These are phyloP conservation scores for Pichia pseudocactophila DNA, from an alignment of 805 yeast species.

Conservation along the genomic window DNA sequence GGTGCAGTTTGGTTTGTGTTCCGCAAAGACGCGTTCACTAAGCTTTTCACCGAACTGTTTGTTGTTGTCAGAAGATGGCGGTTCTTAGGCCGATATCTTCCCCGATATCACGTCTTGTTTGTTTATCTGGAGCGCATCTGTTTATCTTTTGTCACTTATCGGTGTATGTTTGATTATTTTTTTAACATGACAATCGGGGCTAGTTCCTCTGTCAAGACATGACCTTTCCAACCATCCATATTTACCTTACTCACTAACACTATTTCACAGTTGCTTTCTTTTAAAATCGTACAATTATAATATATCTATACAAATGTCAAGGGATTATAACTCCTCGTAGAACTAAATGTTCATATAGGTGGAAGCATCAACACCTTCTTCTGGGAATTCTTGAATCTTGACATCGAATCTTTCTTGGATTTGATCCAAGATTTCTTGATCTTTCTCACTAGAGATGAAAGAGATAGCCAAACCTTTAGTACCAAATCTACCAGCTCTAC, in stretches of 20 bases:
- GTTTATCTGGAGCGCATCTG: too few relatives aligned
- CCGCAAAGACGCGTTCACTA: too few relatives aligned
- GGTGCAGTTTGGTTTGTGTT: too few relatives aligned
- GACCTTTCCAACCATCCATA: too few relatives aligned
- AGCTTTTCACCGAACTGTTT: too few relatives aligned
- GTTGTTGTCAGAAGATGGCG: too few relatives aligned
- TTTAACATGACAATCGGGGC: neutral
- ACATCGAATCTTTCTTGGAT: slow-evolving; percentile 98
- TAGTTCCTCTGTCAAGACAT: too few relatives aligned
- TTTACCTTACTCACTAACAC: too few relatives aligned
- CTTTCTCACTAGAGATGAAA: slow-evolving; percentile 77
- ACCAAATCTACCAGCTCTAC: slow-evolving; percentile 99
- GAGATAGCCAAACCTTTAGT: slow-evolving; percentile 96
- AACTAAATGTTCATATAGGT: slow-evolving; percentile 88
- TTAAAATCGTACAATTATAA: slow-evolving; percentile 1
- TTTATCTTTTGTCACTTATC: neutral
- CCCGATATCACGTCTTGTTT: neutral
- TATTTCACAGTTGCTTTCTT: neutral
- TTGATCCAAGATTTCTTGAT: slow-evolving; percentile 80
- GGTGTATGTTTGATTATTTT: neutral
- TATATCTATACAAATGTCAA: neutral
- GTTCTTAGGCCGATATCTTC: neutral
- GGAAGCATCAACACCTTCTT: slow-evolving; percentile 94
- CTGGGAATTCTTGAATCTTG: slow-evolving; percentile 90
- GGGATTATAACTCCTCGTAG: neutral